Conservation (phyloP, 2,329 filamentous ascomycete genomes). For the Exophiala bonariae region DNA sequence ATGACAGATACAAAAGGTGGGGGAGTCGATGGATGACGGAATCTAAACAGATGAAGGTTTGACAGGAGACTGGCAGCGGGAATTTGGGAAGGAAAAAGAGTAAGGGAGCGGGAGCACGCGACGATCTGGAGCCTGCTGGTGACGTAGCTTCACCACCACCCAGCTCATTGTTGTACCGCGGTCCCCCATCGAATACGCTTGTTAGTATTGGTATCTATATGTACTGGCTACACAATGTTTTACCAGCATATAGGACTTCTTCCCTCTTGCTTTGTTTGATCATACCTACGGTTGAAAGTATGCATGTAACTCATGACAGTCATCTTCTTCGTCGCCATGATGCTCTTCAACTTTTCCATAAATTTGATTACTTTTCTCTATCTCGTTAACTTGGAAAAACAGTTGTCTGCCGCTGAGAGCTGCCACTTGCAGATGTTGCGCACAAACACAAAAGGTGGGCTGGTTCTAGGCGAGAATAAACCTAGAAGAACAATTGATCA, state of each 20-base stretch:
- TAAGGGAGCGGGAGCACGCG: too few species aligned
- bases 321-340: background rate
- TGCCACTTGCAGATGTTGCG: background rate
- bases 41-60: too few species aligned
- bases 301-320: background rate
- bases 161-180: too few species aligned
- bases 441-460: background rate
- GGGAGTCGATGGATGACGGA: background rate
- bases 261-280: background rate
- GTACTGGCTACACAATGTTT: too few species aligned
- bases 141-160: too few species aligned
- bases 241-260: background rate
- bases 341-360: background rate
- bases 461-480: slow-evolving; percentile 3
- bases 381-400: background rate
- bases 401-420: too few species aligned
- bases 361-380: background rate
- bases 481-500: background rate
- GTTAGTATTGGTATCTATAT: too few species aligned
- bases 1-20: background rate
- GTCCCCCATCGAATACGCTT: too few species aligned
- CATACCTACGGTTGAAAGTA: background rate
- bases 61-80: too few species aligned
- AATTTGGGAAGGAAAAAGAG: too few species aligned
- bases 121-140: too few species aligned